These are phyloP conservation scores for Cyclotella baltica DNA, from an alignment of 108 stramenopile species.

Conservation along the genomic window DNA sequence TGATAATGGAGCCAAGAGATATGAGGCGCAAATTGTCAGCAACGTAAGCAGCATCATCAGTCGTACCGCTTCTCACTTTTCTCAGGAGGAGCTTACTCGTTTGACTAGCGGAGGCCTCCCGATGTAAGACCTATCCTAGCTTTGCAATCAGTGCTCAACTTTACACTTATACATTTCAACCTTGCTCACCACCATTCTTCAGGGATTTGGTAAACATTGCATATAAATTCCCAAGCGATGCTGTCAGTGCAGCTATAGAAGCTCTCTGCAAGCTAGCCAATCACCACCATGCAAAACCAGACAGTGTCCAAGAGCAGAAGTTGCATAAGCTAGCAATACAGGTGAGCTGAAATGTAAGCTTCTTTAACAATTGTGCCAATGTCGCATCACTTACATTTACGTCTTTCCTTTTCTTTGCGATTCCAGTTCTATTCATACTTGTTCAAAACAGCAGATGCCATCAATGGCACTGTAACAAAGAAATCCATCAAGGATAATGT, in stretches of 20 bases:
- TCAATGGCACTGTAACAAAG: slow-evolving; percentile 49
- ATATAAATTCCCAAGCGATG: slow-evolving; percentile 71
- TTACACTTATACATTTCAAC: too few species aligned
- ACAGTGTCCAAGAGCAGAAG: slow-evolving; percentile 52
- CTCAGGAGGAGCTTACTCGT: slow-evolving; percentile 50
- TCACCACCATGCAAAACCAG: slow-evolving; percentile 48
- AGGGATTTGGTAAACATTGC: slow-evolving; percentile 75
- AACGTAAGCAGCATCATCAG: slow-evolving; percentile 71
- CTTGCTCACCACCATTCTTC: too few species aligned
- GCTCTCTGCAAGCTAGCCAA: slow-evolving; percentile 69
- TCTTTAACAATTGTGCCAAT: not conserved
- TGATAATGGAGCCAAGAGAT: slow-evolving; percentile 75
- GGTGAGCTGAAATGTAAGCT: slow-evolving; percentile 1
- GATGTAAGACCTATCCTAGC: too few species aligned
- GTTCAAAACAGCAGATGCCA: slow-evolving; percentile 54
- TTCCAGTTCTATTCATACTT: slow-evolving; percentile 77
- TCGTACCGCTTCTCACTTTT: slow-evolving; percentile 53
- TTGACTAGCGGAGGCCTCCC: slow-evolving; percentile 61
- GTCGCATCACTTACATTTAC: not conserved
- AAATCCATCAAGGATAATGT: slow-evolving; percentile 61
- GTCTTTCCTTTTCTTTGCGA: not conserved
- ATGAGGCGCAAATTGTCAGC: slow-evolving; percentile 74
- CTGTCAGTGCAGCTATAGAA: slow-evolving; percentile 69
- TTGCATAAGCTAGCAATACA: slow-evolving; percentile 64
- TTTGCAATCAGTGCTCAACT: too few species aligned